Evolutionary conservation across 345 rosid species (phyloP).

Genomic region (Brassica incana): DNA sequence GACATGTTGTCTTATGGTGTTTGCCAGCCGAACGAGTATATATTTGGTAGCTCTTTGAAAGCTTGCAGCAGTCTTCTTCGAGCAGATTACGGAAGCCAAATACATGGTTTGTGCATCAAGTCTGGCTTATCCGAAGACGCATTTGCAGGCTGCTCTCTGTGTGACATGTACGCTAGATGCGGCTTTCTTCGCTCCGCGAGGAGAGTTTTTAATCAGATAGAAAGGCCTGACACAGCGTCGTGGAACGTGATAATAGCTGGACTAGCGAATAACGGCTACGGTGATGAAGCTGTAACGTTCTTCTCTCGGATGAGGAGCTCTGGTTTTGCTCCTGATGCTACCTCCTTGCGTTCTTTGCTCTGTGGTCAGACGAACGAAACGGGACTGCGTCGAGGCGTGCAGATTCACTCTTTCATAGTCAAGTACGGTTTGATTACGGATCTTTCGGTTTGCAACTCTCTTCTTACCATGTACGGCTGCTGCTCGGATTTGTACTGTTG

Average conservation of each 20-base stretch:
- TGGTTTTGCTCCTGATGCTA: conserved; percentile 45
- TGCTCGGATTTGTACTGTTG: conserved; percentile 47
- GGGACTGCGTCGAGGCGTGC: conserved; percentile 49
- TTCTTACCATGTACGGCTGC: conserved; percentile 59
- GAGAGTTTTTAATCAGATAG: conserved; percentile 48
- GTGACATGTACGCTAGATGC: conserved; percentile 64
- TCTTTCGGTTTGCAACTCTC: conserved; percentile 53
- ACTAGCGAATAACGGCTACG: conserved; percentile 44
- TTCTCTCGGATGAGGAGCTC: conserved; percentile 45
- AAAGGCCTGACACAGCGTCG: conserved; percentile 54
- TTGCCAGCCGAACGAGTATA: conserved; percentile 53
- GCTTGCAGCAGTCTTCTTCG: conserved; percentile 53
- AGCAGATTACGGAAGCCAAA: conserved; percentile 56
- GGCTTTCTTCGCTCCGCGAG: conserved; percentile 47
- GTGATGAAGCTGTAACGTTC: conserved; percentile 41
- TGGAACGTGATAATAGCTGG: conserved; percentile 70
- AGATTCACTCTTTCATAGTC: conserved; percentile 50
- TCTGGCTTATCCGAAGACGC: conserved; percentile 42
- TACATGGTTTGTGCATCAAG: conserved; percentile 57
- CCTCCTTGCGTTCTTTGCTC: conserved; percentile 52
- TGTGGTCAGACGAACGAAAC: conserved; percentile 44
- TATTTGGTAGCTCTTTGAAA: conserved; percentile 57
- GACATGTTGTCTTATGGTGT: conserved; percentile 51
- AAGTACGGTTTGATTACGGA: conserved; percentile 46
- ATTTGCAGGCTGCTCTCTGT: conserved; percentile 52